Percentiles rank a stretch among this genome's conserved stretches.
Conservation (phyloP, 2,329 filamentous ascomycete genomes). For the Epichloe uncinata region DNA sequence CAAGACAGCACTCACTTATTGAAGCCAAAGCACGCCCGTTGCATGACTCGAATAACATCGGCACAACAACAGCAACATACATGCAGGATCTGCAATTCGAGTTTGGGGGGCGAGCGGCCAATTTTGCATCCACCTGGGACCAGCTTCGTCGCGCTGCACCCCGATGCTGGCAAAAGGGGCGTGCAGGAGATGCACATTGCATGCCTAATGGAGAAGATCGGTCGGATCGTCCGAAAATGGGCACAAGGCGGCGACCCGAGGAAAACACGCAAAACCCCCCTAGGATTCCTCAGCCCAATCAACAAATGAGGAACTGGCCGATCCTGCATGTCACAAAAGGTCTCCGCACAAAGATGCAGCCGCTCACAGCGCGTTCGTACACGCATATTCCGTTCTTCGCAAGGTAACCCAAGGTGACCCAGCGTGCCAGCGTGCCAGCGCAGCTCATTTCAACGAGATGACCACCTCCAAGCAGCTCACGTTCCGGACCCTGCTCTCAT, state of each 20-base stretch:
- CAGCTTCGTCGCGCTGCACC: background rate
- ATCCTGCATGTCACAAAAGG: background rate
- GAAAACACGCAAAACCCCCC: background rate
- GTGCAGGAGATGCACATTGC: background rate
- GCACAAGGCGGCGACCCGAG: background rate
- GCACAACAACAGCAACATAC: too few relatives aligned
- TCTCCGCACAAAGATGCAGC: background rate
- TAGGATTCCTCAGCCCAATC: background rate
- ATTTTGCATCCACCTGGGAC: too few relatives aligned
- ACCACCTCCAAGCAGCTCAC: slow-evolving; percentile 38
- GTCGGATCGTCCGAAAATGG: background rate
- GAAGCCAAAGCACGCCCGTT: too few relatives aligned
- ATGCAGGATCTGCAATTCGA: too few relatives aligned
- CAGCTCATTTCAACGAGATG: slow-evolving; percentile 30
- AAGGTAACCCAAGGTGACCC: too few relatives aligned
- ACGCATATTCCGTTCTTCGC: background rate
- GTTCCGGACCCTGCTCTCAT: slow-evolving; percentile 30
- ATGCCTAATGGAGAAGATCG: slow-evolving; percentile 1
- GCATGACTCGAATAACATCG: too few relatives aligned
- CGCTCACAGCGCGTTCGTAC: background rate
- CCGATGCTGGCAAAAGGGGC: background rate
- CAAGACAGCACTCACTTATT: too few relatives aligned
- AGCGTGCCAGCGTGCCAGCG: too few relatives aligned
- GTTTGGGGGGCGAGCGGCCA: too few relatives aligned
- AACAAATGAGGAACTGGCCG: background rate